Conservation (phyloP, 352 stramenopile species). For the Globisporangium orthogonon region DNA sequence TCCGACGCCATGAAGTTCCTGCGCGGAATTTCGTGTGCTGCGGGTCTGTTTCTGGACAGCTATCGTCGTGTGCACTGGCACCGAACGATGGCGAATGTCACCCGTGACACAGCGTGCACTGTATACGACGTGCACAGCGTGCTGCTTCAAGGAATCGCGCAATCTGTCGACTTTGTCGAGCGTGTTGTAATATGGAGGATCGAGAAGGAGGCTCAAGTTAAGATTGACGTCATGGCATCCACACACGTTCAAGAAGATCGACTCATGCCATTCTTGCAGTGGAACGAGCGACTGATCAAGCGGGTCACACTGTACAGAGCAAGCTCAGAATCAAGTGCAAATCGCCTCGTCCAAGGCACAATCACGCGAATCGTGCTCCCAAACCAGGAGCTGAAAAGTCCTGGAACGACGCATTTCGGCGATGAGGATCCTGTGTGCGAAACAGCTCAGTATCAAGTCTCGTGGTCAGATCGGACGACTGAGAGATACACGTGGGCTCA, state of each 20-base stretch:
- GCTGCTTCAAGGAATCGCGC: constrained; percentile 34
- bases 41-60: constrained; percentile 34
- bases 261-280: constrained; percentile 48
- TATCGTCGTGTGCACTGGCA: constrained; percentile 56
- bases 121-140: constrained; percentile 51
- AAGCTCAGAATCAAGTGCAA: constrained; percentile 1
- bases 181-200: constrained; percentile 59
- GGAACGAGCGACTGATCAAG: constrained; percentile 51
- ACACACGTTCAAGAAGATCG: constrained; percentile 57
- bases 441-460: constrained; percentile 38
- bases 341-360: constrained; percentile 27
- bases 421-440: constrained; percentile 19
- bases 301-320: constrained; percentile 58
- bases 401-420: background rate
- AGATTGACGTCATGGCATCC: constrained; percentile 44
- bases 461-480: constrained; percentile 41
- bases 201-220: constrained; percentile 6
- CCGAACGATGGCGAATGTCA: constrained; percentile 33
- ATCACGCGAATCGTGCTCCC: constrained; percentile 16
- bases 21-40: constrained; percentile 23
- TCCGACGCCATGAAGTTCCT: constrained; percentile 49
- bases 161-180: constrained; percentile 33
- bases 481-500: constrained; percentile 43
- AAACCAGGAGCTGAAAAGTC: background rate
- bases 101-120: constrained; percentile 25